phyloP scores from a whole-genome alignment of 2,329 filamentous ascomycete species.

The Aspergillus tubingensis region DNA sequence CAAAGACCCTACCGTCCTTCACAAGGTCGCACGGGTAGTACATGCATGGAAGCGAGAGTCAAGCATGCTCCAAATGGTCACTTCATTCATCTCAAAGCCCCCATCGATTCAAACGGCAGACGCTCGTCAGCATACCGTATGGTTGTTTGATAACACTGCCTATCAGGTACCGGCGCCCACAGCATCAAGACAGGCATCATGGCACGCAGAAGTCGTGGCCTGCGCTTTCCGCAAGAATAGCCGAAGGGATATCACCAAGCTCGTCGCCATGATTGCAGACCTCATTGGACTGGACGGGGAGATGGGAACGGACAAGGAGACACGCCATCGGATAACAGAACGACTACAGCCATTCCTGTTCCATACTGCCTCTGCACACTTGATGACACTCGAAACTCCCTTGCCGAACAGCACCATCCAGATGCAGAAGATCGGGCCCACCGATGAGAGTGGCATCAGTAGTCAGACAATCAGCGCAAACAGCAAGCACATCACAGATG shows the following conservation, averaged over 20 bases:
- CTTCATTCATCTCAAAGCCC: constrained; percentile 48
- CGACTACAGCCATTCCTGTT: constrained; percentile 70
- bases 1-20: constrained; percentile 13
- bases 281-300: constrained; percentile 67
- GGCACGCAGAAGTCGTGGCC: constrained; percentile 81
- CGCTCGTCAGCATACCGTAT: constrained; percentile 70
- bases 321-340: constrained; percentile 65
- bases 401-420: constrained; percentile 49
- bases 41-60: constrained; percentile 20
- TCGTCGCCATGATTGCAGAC: constrained; percentile 70
- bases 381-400: constrained; percentile 64
- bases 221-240: constrained; percentile 76
- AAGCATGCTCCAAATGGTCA: constrained; percentile 25
- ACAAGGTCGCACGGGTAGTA: constrained; percentile 11
- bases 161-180: constrained; percentile 55
- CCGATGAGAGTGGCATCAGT: constrained; percentile 71
- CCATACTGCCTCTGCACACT: constrained; percentile 69
- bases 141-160: constrained; percentile 89
- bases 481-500: constrained; percentile 47
- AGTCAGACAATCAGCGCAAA: constrained; percentile 61
- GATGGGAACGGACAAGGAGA: constrained; percentile 46
- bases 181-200: constrained; percentile 48
- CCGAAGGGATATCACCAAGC: constrained; percentile 65
- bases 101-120: constrained; percentile 59
- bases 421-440: constrained; percentile 65